Conservation (phyloP, 129 eudicot species). For the Ambrosia trifida region DNA sequence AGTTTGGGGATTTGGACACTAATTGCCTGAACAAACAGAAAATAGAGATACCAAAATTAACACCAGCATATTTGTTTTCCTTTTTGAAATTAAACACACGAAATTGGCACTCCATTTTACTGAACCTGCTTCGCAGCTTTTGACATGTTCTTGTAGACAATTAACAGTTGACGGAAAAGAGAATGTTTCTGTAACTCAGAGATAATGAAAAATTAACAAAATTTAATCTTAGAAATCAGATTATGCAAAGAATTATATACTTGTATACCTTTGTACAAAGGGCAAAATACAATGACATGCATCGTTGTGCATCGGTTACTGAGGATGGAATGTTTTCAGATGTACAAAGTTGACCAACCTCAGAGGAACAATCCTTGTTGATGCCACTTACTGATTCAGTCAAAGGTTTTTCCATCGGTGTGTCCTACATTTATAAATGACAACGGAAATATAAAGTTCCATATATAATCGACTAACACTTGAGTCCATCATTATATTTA, state of each 20-base stretch:
- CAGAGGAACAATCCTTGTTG: constrained; percentile 45
- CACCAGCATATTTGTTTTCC: not conserved
- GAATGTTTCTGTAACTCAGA: constrained; percentile 77
- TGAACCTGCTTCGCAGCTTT: constrained; percentile 79
- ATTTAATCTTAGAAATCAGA: not conserved
- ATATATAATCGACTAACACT: not conserved
- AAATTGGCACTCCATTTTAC: constrained; percentile 13
- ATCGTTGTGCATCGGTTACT: constrained; percentile 65
- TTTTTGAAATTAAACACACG: not conserved
- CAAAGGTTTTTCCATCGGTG: constrained; percentile 40
- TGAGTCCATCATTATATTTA: constrained; percentile 5
- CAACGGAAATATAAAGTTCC: constrained; percentile 8
- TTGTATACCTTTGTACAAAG: constrained; percentile 89
- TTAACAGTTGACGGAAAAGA: constrained; percentile 79
- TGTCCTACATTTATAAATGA: constrained; percentile 45
- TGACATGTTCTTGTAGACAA: constrained; percentile 59
- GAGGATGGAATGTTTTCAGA: constrained; percentile 55
- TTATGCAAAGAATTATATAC: not conserved
- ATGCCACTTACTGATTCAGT: constrained; percentile 42
- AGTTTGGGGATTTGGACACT: constrained; percentile 78
- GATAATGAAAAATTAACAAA: not conserved
- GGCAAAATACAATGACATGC: constrained; percentile 97
- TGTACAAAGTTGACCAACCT: constrained; percentile 37
- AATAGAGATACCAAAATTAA: constrained; percentile 7
- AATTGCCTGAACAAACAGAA: constrained; percentile 65